Conservation (phyloP, 1,284 basidiomycete species). For the Cerioporus squamosus region DNA sequence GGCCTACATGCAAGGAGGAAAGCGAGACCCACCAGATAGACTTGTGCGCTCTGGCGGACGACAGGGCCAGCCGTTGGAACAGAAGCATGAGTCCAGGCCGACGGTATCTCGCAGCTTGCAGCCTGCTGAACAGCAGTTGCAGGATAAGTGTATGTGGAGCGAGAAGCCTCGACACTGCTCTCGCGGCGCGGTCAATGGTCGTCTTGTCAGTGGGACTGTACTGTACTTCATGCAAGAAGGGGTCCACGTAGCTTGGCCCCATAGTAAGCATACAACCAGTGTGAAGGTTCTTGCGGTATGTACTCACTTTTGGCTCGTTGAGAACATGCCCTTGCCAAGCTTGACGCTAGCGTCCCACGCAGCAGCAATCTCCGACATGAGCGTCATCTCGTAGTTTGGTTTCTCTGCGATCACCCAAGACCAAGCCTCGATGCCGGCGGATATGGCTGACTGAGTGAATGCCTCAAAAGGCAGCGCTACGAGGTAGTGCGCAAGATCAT, state of each 20-base stretch:
- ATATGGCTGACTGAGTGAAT: constrained; percentile 86
- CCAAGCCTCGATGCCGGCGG: constrained; percentile 93
- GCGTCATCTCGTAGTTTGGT: constrained; percentile 71
- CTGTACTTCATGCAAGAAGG: constrained; percentile 85
- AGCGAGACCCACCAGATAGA: constrained; percentile 68
- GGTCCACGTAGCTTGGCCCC: constrained; percentile 76
- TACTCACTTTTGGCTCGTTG: constrained; percentile 74
- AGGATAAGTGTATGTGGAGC: constrained; percentile 86
- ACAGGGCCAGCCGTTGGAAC: constrained; percentile 83
- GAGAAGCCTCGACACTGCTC: constrained; percentile 76
- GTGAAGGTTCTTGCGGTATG: constrained; percentile 11
- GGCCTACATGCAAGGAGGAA: neutral
- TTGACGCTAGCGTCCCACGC: constrained; percentile 89
- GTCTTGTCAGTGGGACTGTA: constrained; percentile 93
- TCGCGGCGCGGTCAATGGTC: constrained; percentile 75
- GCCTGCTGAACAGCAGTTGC: constrained; percentile 90
- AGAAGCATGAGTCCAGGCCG: constrained; percentile 86
- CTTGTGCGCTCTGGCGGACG: constrained; percentile 70
- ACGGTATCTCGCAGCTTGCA: constrained; percentile 93
- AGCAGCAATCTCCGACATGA: constrained; percentile 87
- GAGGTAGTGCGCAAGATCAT: constrained; percentile 86
- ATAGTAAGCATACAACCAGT: neutral
- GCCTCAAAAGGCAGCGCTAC: constrained; percentile 90
- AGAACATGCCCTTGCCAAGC: constrained; percentile 84
- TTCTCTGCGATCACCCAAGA: constrained; percentile 94